Percentiles rank a stretch among this genome's conserved stretches.
phyloP scores from a whole-genome alignment of 768 basidiomycete genomes.

The Tricholoma sp. region DNA sequence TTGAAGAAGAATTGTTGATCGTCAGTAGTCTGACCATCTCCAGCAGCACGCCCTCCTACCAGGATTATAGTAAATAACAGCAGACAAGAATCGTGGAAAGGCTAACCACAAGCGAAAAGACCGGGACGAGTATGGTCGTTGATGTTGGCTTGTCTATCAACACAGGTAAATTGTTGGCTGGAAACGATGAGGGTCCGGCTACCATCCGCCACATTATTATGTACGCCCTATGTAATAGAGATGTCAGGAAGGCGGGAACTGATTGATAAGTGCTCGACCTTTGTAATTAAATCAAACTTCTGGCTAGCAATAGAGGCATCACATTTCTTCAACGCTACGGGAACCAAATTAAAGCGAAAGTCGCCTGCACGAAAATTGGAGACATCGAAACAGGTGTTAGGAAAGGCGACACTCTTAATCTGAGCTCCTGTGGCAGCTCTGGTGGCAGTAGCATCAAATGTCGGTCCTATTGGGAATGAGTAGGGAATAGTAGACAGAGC shows the following conservation, averaged over 20 bases:
- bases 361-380: slow-evolving; percentile 16
- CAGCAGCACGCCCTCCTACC: slow-evolving; percentile 21
- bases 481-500: neutral
- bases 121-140: slow-evolving; percentile 19
- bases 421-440: slow-evolving; percentile 18
- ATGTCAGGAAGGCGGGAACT: neutral
- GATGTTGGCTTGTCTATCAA: slow-evolving; percentile 16
- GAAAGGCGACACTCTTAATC: slow-evolving; percentile 15
- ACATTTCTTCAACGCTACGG: slow-evolving; percentile 15
- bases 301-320: slow-evolving; percentile 14
- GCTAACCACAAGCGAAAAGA: slow-evolving; percentile 19
- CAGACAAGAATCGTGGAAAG: neutral
- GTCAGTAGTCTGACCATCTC: slow-evolving; percentile 19
- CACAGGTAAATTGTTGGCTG: slow-evolving; percentile 18
- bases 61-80: neutral
- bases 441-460: slow-evolving; percentile 19
- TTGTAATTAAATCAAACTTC: slow-evolving; percentile 17
- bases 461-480: slow-evolving; percentile 10
- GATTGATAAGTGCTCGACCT: slow-evolving; percentile 2
- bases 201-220: slow-evolving; percentile 17
- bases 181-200: slow-evolving; percentile 17
- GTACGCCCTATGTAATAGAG: slow-evolving; percentile 9
- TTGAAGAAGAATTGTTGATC: slow-evolving; percentile 25
- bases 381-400: slow-evolving; percentile 13
- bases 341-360: slow-evolving; percentile 19